A percentile compares a stretch with the other conserved stretches of the same genome.
Evolutionary conservation across 2,329 filamentous ascomycete genomes (phyloP).

Genomic region (Ilyonectria robusta): DNA sequence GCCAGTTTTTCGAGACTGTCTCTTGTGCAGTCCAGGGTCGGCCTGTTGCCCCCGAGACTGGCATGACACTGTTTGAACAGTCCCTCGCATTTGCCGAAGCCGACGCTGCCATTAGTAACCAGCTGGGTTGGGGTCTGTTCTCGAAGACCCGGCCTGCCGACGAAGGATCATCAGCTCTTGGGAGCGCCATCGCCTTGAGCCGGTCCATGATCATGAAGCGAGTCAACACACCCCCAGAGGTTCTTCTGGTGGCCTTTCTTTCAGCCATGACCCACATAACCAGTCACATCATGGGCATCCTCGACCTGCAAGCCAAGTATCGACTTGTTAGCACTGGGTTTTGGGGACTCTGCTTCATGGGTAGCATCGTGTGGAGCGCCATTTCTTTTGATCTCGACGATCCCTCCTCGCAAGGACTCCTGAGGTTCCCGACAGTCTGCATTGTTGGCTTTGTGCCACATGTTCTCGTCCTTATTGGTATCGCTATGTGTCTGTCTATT

Average conservation of each 20-base stretch:
- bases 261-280: constrained; percentile 90
- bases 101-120: constrained; percentile 86
- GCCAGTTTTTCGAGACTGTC: constrained; percentile 91
- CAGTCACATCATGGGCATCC: constrained; percentile 85
- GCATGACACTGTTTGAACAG: constrained; percentile 97
- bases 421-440: constrained; percentile 93
- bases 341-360: constrained; percentile 93
- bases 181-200: constrained; percentile 64
- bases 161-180: constrained; percentile 38
- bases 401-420: constrained; percentile 73
- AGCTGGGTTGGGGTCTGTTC: constrained; percentile 80
- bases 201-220: constrained; percentile 80
- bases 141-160: constrained; percentile 60
- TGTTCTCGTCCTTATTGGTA: constrained; percentile 86
- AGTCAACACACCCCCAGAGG: constrained; percentile 91
- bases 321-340: constrained; percentile 90
- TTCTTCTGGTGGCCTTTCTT: constrained; percentile 88
- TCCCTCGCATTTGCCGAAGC: constrained; percentile 96
- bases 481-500: constrained; percentile 80
- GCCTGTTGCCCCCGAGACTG: constrained; percentile 85
- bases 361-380: constrained; percentile 84
- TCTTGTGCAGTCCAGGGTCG: constrained; percentile 90
- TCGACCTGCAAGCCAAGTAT: constrained; percentile 83
- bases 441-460: constrained; percentile 97
- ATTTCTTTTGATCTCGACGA: constrained; percentile 74